Percentiles rank a stretch among this genome's conserved stretches.
Evolutionary conservation across 108 stramenopile species (phyloP).

Genomic region (Discostella stelligeroides): DNA sequence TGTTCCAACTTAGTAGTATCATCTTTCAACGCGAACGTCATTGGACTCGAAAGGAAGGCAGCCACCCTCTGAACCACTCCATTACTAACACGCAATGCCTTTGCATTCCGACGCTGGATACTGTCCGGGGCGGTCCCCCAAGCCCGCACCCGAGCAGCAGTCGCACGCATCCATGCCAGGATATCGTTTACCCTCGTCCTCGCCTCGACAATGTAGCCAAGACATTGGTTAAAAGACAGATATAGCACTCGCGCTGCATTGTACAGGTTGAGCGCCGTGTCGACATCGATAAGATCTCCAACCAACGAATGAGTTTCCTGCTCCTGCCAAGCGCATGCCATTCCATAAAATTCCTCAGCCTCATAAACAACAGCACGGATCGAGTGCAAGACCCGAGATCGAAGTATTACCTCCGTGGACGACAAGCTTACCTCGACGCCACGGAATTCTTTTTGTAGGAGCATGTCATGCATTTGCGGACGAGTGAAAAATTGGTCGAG

Average conservation of each 20-base stretch:
- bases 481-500: constrained; percentile 87
- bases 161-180: constrained; percentile 69
- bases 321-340: constrained; percentile 43
- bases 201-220: constrained; percentile 59
- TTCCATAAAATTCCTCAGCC: constrained; percentile 63
- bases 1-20: constrained; percentile 13
- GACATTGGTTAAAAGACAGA: constrained; percentile 50
- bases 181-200: constrained; percentile 70
- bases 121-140: constrained; percentile 74
- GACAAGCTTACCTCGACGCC: constrained; percentile 59
- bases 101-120: constrained; percentile 73
- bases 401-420: constrained; percentile 65
- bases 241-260: constrained; percentile 35
- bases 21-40: constrained; percentile 24
- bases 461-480: constrained; percentile 81
- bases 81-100: constrained; percentile 69
- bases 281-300: constrained; percentile 19
- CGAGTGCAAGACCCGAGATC: constrained; percentile 60
- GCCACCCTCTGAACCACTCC: constrained; percentile 62
- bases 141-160: constrained; percentile 77
- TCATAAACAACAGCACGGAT: constrained; percentile 63
- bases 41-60: constrained; percentile 29
- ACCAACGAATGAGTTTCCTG: neutral
- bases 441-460: constrained; percentile 62
- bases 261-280: constrained; percentile 35